phyloP scores from a whole-genome alignment of 768 basidiomycete species.

The Phlebiopsis gigantea region DNA sequence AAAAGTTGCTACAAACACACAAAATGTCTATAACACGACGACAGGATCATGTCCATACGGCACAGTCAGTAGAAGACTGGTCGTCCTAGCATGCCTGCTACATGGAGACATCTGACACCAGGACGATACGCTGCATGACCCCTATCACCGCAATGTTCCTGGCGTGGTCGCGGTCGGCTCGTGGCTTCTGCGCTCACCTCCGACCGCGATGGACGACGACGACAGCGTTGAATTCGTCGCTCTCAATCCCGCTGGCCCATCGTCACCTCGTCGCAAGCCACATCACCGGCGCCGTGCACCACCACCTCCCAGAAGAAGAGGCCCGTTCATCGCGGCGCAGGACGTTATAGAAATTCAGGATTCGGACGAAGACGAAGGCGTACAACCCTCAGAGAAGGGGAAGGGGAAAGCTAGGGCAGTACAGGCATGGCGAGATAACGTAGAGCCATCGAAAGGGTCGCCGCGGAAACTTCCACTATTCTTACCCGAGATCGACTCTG shows the following conservation, averaged over 20 bases:
- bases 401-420: neutral
- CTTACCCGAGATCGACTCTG: constrained; percentile 1
- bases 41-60: too few species aligned
- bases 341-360: constrained; percentile 49
- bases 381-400: constrained; percentile 1
- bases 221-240: neutral
- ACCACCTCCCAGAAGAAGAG: neutral
- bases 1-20: too few species aligned
- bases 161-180: neutral
- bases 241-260: neutral
- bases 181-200: neutral
- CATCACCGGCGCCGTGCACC: neutral
- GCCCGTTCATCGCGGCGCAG: constrained; percentile 1
- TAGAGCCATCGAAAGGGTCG: constrained; percentile 8
- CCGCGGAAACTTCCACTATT: neutral
- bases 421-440: neutral
- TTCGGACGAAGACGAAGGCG: constrained; percentile 35
- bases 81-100: too few species aligned
- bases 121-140: neutral
- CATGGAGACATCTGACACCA: neutral
- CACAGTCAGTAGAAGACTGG: too few species aligned
- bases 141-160: neutral
- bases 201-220: neutral
- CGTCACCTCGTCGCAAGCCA: neutral
- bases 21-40: too few species aligned